Conservation (phyloP, 441 rosid genomes). For the Euphorbia celastroides region DNA sequence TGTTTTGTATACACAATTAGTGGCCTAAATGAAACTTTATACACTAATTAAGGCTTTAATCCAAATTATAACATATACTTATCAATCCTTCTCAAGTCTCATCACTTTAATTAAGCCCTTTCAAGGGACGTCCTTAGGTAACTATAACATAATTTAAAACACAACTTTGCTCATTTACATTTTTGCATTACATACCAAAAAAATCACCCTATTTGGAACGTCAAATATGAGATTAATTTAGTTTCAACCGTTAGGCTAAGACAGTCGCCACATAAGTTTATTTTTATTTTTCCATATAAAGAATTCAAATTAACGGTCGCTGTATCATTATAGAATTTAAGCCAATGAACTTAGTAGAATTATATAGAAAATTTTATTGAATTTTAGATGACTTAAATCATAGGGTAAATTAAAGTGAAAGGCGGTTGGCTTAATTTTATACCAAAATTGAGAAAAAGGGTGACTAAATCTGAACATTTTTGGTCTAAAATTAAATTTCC, state of each 20-base stretch:
- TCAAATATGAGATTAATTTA: no score
- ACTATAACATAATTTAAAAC: no score
- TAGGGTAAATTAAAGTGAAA: neutral
- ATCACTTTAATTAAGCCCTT: no score
- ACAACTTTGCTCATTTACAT: no score
- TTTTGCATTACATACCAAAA: no score
- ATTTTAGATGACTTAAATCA: neutral
- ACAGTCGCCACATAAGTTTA: no score
- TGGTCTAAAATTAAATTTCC: slow-evolving; percentile 10
- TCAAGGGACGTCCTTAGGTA: no score
- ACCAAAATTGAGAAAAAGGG: slow-evolving; percentile 7
- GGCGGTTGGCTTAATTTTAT: slow-evolving; percentile 6
- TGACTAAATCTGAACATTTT: slow-evolving; percentile 13
- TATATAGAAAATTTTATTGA: neutral
- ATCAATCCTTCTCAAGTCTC: neutral
- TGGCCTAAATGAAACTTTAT: slow-evolving; percentile 5
- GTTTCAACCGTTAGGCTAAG: no score
- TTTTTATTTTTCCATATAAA: neutral
- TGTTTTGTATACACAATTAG: neutral
- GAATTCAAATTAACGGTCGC: neutral
- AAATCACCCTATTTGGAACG: no score
- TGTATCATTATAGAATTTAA: neutral
- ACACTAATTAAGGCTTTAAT: slow-evolving; percentile 6
- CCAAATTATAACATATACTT: neutral
- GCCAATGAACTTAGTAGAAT: neutral